Percentiles rank a stretch among this genome's conserved stretches.
phyloP scores from a whole-genome alignment of 257 asterid genomes.

The Agastache rugosa region DNA sequence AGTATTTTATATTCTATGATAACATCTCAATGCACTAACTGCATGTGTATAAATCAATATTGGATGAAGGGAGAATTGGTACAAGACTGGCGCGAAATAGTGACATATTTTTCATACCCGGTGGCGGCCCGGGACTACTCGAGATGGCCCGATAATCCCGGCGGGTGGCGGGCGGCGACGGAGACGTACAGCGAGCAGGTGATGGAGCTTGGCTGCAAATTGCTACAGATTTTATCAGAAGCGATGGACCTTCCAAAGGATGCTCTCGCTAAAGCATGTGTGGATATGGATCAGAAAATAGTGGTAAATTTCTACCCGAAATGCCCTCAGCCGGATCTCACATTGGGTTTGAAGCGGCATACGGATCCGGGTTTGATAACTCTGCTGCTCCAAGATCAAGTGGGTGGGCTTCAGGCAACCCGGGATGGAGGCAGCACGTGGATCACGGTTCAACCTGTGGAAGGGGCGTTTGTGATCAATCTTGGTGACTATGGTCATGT shows the following conservation, averaged over 20 bases:
- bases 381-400: slow-evolving; percentile 78
- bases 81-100: slow-evolving; percentile 87
- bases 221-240: slow-evolving; percentile 72
- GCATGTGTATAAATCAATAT: neutral
- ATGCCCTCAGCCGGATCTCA: slow-evolving; percentile 84
- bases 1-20: too few relatives aligned
- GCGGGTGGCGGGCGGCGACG: slow-evolving; percentile 64
- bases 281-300: slow-evolving; percentile 85
- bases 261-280: slow-evolving; percentile 70
- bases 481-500: slow-evolving; percentile 89
- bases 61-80: slow-evolving; percentile 73
- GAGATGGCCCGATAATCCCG: slow-evolving; percentile 85
- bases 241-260: slow-evolving; percentile 81
- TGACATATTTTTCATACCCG: slow-evolving; percentile 81
- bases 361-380: slow-evolving; percentile 94
- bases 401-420: slow-evolving; percentile 94
- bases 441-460: slow-evolving; percentile 86
- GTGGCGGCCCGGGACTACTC: slow-evolving; percentile 66
- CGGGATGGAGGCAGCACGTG: slow-evolving; percentile 81
- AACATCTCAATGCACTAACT: too few relatives aligned
- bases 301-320: slow-evolving; percentile 87
- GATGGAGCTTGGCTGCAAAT: slow-evolving; percentile 62
- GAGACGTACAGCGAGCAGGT: slow-evolving; percentile 59
- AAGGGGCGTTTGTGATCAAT: slow-evolving; percentile 90
- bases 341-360: slow-evolving; percentile 80